These are phyloP conservation scores for Nicotiana attenuata DNA, from an alignment of 257 asterid genomes.

Conservation along the genomic window DNA sequence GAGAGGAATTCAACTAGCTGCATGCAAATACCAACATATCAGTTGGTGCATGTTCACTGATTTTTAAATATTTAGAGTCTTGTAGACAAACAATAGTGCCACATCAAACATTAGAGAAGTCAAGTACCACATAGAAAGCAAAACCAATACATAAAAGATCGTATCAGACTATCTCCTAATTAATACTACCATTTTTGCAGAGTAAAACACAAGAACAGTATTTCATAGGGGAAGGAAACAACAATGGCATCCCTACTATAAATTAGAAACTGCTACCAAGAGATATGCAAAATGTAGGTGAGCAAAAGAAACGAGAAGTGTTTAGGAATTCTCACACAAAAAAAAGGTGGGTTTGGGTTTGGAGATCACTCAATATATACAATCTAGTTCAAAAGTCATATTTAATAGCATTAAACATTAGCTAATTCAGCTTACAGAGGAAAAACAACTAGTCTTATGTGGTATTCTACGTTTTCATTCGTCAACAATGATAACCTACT, in stretches of 20 bases:
- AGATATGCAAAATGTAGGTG: background rate
- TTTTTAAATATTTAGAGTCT: background rate
- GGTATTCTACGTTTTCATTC: background rate
- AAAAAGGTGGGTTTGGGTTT: background rate
- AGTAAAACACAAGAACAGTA: background rate
- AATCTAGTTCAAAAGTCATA: background rate
- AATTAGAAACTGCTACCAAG: background rate
- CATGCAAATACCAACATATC: conserved; percentile 4
- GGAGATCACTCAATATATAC: background rate
- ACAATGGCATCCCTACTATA: background rate
- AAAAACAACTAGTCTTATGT: background rate
- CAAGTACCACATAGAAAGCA: background rate
- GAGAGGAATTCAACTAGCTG: background rate
- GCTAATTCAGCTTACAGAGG: background rate
- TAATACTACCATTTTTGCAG: background rate
- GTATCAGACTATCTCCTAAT: background rate
- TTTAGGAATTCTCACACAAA: background rate
- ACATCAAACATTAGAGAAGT: background rate
- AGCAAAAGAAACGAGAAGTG: background rate
- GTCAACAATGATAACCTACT: background rate
- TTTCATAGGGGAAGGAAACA: background rate
- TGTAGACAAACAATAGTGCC: background rate
- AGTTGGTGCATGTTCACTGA: background rate
- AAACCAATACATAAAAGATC: background rate
- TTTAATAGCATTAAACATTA: background rate